Evolutionary conservation across 1,284 basidiomycete species (phyloP).

Genomic region (Melampsora larici-populina): DNA sequence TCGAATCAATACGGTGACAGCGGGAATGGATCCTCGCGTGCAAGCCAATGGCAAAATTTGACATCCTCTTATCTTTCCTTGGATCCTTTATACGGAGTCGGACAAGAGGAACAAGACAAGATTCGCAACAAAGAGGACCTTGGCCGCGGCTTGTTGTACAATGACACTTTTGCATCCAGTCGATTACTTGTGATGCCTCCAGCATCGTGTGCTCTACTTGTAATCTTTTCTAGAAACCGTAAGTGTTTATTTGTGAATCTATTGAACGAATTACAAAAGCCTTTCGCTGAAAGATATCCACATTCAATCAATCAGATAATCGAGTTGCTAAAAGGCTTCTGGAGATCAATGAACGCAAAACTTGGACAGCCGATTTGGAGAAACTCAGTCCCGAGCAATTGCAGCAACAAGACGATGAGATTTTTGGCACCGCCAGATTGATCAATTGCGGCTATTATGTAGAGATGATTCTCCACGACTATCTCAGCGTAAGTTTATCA

Average conservation of each 20-base stretch:
- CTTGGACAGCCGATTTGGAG: conserved; percentile 16
- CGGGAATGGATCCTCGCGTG: neutral
- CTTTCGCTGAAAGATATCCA: neutral
- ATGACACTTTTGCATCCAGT: conserved; percentile 41
- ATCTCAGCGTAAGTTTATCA: neutral
- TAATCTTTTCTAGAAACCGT: conserved; percentile 41
- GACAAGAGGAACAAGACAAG: conserved; percentile 17
- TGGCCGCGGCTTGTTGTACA: conserved; percentile 33
- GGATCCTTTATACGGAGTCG: conserved; percentile 34
- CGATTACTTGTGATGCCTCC: conserved; percentile 41
- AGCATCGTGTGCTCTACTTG: conserved; percentile 32
- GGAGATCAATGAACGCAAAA: conserved; percentile 27
- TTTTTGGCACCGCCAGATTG: conserved; percentile 70
- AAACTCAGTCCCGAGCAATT: conserved; percentile 56
- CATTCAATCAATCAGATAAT: conserved; percentile 23
- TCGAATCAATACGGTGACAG: neutral
- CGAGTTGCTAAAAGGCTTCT: conserved; percentile 28
- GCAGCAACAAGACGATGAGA: conserved; percentile 60
- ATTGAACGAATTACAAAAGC: neutral
- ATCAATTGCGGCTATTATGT: conserved; percentile 69
- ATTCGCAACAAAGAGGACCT: conserved; percentile 23
- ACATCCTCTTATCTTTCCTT: conserved; percentile 40
- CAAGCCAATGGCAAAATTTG: conserved; percentile 37
- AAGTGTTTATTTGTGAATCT: neutral
- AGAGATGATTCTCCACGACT: neutral